phyloP scores from a whole-genome alignment of 345 rosid genomes.

The Crucihimalaya himalaica region DNA sequence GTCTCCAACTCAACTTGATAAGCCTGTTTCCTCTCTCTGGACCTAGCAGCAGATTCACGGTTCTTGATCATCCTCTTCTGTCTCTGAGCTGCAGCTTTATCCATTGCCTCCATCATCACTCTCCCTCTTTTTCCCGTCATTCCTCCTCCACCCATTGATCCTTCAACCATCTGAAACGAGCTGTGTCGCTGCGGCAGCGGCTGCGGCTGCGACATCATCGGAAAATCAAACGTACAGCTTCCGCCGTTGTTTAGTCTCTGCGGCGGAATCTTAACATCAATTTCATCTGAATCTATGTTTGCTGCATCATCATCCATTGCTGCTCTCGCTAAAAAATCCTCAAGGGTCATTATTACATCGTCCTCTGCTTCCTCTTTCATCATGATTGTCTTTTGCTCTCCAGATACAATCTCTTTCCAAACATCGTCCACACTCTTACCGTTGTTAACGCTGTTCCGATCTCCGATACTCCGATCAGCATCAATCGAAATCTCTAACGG shows the following conservation, averaged over 20 bases:
- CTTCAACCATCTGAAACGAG: conserved; percentile 49
- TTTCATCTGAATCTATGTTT: conserved; percentile 29
- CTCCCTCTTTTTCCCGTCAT: conserved; percentile 69
- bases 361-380: conserved; percentile 68
- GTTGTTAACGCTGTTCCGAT: conserved; percentile 19
- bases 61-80: conserved; percentile 99
- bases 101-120: conserved; percentile 66
- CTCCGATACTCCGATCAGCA: conserved; percentile 33
- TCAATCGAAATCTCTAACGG: conserved; percentile 18
- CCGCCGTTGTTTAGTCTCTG: conserved; percentile 57
- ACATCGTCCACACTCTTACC: conserved; percentile 65
- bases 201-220: not conserved
- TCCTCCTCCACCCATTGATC: conserved; percentile 1
- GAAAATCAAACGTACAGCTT: conserved; percentile 50
- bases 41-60: conserved; percentile 94
- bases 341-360: conserved; percentile 64
- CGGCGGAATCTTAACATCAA: conserved; percentile 43
- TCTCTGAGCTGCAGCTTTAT: conserved; percentile 86
- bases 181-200: conserved; percentile 29
- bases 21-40: conserved; percentile 94
- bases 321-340: conserved; percentile 81
- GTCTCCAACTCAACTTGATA: conserved; percentile 89
- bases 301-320: conserved; percentile 47
- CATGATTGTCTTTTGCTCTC: conserved; percentile 51
- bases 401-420: conserved; percentile 87